phyloP scores from a whole-genome alignment of 2,329 filamentous ascomycete genomes.

The Plectosphaerella cucumerina region DNA sequence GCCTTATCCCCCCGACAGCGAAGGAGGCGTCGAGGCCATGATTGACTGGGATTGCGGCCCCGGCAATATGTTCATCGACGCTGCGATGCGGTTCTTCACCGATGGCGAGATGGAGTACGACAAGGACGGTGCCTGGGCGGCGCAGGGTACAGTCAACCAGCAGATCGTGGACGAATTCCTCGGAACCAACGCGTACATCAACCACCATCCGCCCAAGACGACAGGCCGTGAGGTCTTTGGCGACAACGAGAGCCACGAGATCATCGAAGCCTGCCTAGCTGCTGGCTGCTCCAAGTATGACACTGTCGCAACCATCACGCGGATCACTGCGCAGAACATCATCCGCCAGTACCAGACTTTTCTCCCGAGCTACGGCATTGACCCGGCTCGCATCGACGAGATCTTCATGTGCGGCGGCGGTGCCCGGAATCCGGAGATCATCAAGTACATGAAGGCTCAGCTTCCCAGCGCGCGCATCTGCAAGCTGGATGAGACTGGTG shows the following conservation, averaged over 20 bases:
- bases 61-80: conserved; percentile 31
- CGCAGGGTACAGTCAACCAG: conserved; percentile 27
- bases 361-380: conserved; percentile 25
- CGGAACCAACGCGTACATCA: conserved; percentile 33
- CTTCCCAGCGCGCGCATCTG: conserved; percentile 45
- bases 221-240: conserved; percentile 48
- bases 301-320: conserved; percentile 44
- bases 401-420: conserved; percentile 54
- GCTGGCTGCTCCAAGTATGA: conserved; percentile 35
- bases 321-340: conserved; percentile 45
- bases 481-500: conserved; percentile 53
- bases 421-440: conserved; percentile 55
- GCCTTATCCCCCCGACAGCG: conserved; percentile 34
- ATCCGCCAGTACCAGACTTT: conserved; percentile 16
- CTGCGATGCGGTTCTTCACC: conserved; percentile 16
- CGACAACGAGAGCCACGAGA: conserved; percentile 37
- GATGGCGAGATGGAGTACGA: conserved; percentile 47
- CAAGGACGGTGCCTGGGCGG: conserved; percentile 39
- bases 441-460: conserved; percentile 41
- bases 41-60: conserved; percentile 43
- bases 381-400: conserved; percentile 42
- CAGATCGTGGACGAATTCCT: conserved; percentile 39
- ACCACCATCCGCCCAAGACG: conserved; percentile 36
- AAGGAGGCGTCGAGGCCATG: conserved; percentile 1
- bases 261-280: conserved; percentile 35